Evolutionary conservation across 345 rosid genomes (phyloP), one percentile per base, ranked within the genome.

Genomic region (Angophora floribunda): DNA sequence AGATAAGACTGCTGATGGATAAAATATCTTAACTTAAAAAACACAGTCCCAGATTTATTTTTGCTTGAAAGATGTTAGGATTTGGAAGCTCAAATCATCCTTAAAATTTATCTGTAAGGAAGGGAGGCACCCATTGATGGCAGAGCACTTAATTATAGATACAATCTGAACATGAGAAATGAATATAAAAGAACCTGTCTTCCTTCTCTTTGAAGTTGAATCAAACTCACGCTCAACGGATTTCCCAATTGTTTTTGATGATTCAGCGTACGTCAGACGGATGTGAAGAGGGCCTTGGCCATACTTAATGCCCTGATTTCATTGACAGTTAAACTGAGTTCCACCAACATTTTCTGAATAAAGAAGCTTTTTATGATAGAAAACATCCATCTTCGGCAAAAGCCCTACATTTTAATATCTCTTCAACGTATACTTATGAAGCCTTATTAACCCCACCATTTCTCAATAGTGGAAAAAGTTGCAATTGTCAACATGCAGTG

Each of bases 251-350:
- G 26, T 87, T 89, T 88, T 90, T 45, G 92, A 92, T 51, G 92
- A 88, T 89, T 87, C 92, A 26, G 92, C 88, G 91, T 94, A 97
- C 52, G 95, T 95, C 92, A 96, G 90, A 90, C 97, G 96, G 87
- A 97, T 93, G 53, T 92, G 95, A 87, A 94, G 93, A 90, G 94
- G 86, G 88, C 94, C 91, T 59, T 93, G 89, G 85, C 95, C 92
- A 86, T 92, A 93, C 95, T 94, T 94, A 90, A 92, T 94, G 85
- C 93, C 96, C 99, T 96, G 97, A 89, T 94, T 94, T 55, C 87
- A 89, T 90, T 55, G 86, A 88, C 55, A 24, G 89, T 89, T 86
- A 91, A 88, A 9, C 51, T 59, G 89, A 86, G 41, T 79, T 51
- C 45, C n/a, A 88, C 52, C 67, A 52, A 86, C 52, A 52, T 87